These are phyloP conservation scores for Cryoendolithus antarcticus DNA, from an alignment of 2,329 filamentous ascomycete species.

Conservation along the genomic window DNA sequence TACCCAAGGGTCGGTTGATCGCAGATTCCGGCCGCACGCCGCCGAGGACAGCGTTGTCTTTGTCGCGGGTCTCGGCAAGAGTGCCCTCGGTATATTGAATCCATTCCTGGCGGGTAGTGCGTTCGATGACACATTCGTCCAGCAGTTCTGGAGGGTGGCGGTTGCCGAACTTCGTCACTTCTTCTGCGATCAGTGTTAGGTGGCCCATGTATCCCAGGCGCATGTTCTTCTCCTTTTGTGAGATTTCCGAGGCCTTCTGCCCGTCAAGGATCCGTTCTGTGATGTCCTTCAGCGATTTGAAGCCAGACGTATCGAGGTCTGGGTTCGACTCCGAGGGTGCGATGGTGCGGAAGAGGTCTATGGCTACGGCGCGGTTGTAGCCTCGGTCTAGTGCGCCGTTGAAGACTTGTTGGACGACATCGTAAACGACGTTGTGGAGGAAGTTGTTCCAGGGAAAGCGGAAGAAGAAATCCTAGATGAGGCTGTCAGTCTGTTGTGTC, in stretches of 20 bases:
- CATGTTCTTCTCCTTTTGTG: constrained; percentile 72
- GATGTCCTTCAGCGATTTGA: constrained; percentile 62
- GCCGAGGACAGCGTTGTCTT: constrained; percentile 95
- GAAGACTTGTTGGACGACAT: constrained; percentile 97
- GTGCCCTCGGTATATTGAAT: constrained; percentile 89
- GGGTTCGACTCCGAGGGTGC: constrained; percentile 10
- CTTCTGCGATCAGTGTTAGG: constrained; percentile 89
- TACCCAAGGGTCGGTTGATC: constrained; percentile 48
- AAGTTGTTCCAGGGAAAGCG: constrained; percentile 99
- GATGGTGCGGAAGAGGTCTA: constrained; percentile 59
- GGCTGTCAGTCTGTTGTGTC: constrained; percentile 4
- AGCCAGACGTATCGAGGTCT: constrained; percentile 12
- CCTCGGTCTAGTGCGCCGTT: constrained; percentile 96
- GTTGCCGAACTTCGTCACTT: constrained; percentile 97
- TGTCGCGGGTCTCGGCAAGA: constrained; percentile 81
- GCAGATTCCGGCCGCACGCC: constrained; percentile 87
- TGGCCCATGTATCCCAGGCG: constrained; percentile 98
- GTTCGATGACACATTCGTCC: constrained; percentile 71
- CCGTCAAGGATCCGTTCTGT: constrained; percentile 87
- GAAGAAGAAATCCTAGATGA: constrained; percentile 80
- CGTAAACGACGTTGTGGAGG: constrained; percentile 96
- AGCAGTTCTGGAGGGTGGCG: constrained; percentile 80
- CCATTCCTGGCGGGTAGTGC: constrained; percentile 82
- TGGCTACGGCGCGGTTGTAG: constrained; percentile 77
- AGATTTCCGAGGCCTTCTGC: constrained; percentile 74